Base-by-base conservation (phyloP, 805 yeast genomes). In the Dipodascopsis tothii region DNA sequence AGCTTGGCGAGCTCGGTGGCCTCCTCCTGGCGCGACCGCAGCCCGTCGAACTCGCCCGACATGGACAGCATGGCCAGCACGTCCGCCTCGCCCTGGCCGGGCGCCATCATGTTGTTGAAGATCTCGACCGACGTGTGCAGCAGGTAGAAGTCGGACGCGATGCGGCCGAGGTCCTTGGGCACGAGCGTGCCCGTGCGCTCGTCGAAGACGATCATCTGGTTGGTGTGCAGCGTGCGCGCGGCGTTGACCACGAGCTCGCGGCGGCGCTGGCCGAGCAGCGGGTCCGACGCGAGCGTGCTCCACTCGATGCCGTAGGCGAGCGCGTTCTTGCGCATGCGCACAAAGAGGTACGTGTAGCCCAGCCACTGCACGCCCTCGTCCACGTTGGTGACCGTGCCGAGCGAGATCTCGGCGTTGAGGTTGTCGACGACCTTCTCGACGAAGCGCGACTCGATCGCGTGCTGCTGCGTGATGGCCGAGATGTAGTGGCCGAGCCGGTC, bases 341-440 rank as follows among this genome's bases (percentile, higher is more conserved):
- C 96, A 66, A 77, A 81, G 75, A 92, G 71, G 59, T 92, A 92
- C 0, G 98, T 92, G 56, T 94, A 92, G 3, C 98, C 97, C n/a
- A 92, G 69, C 99, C 99, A 92, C 51, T 81, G 85, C 0, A 92
- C 82, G 44, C 88, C 99, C 65, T 92, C 98, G 23, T 84, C 94
- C 7, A 92, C 78, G 57, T 81, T 88, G 0, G 97, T 86, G 1
- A 92, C 97, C 0, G 94, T 88, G 1, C 99, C 99, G 17, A 92
- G 64, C 0, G 97, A 82, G 19, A 94, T 86, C 61, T 92, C 99
- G 0, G 99, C 99, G 62, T 94, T 94, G 58, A 92, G 69, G 54
- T 90, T 92, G 60, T 92, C 99, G 17, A 84, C 87, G 23, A 92
- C 64, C 56, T 84, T 85, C 0, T 76, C 79, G 44, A 80, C 71